Percentiles rank a stretch among this genome's conserved stretches.
Evolutionary conservation across 495 filamentous ascomycete genomes (phyloP).

Genomic region (Neurospora discreta): DNA sequence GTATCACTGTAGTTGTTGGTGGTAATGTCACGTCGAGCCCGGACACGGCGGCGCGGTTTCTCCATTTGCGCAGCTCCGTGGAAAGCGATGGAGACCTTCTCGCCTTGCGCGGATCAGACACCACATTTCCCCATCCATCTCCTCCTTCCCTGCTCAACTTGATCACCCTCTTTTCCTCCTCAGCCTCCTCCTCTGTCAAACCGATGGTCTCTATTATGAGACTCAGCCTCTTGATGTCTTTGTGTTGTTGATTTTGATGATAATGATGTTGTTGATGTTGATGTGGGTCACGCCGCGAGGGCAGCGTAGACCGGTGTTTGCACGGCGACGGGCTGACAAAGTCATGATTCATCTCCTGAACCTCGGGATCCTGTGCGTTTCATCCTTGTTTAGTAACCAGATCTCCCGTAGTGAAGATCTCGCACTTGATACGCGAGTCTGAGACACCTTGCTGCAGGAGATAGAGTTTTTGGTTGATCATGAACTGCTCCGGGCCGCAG

Average conservation of each 20-base stretch:
- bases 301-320: neutral
- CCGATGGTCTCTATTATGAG: neutral
- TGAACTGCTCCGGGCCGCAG: constrained; percentile 60
- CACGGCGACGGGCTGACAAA: neutral
- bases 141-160: neutral
- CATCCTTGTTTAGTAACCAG: constrained; percentile 12
- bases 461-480: constrained; percentile 42
- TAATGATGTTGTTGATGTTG: neutral
- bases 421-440: constrained; percentile 47
- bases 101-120: neutral
- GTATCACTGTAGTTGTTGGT: neutral
- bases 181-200: neutral
- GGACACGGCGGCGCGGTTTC: neutral
- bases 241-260: neutral
- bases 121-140: neutral
- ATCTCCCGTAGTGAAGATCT: constrained; percentile 57
- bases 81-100: neutral
- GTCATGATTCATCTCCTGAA: neutral
- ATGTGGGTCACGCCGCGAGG: neutral
- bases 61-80: neutral
- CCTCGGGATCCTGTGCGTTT: neutral
- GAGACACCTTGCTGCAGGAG: constrained; percentile 42
- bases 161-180: neutral
- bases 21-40: neutral
- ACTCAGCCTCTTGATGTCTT: neutral